Evolutionary conservation across 164 flowering plant species (phyloP).

Genomic region (Stephania japonica): DNA sequence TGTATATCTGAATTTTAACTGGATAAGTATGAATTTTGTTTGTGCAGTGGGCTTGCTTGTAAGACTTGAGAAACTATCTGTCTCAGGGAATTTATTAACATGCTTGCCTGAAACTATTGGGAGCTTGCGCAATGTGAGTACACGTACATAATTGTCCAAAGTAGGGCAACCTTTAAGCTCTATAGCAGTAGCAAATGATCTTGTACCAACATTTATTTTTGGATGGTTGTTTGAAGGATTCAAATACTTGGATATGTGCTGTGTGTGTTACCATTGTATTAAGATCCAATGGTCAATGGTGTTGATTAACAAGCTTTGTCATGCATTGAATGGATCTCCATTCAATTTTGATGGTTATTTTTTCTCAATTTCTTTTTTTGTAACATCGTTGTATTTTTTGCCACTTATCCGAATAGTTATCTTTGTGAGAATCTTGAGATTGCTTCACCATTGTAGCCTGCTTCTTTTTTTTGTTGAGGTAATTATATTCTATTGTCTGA

Average conservation of each 20-base stretch:
- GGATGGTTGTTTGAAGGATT: not conserved
- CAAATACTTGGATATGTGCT: not conserved
- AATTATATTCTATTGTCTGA: not conserved
- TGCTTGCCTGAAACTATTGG: slow-evolving; percentile 90
- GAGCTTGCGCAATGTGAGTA: slow-evolving; percentile 92
- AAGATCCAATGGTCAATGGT: no score
- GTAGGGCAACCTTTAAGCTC: not conserved
- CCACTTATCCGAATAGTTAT: not conserved
- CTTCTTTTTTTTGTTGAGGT: not conserved
- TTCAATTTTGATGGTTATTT: no score
- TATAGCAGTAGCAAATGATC: not conserved
- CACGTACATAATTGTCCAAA: not conserved
- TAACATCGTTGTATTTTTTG: no score
- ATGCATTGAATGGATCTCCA: no score
- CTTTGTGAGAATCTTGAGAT: not conserved
- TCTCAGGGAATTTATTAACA: slow-evolving; percentile 56
- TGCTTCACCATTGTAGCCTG: not conserved
- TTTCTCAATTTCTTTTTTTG: no score
- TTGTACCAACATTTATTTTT: not conserved
- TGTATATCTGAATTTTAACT: slow-evolving; percentile 1
- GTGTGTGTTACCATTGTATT: no score
- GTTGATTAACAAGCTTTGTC: no score
- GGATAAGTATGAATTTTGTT: slow-evolving; percentile 11
- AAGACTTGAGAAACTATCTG: slow-evolving; percentile 74
- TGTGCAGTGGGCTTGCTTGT: slow-evolving; percentile 83